These are phyloP conservation scores for Piromyces finnis DNA, from an alignment of 192 early-diverging fungal species.

Conservation along the genomic window DNA sequence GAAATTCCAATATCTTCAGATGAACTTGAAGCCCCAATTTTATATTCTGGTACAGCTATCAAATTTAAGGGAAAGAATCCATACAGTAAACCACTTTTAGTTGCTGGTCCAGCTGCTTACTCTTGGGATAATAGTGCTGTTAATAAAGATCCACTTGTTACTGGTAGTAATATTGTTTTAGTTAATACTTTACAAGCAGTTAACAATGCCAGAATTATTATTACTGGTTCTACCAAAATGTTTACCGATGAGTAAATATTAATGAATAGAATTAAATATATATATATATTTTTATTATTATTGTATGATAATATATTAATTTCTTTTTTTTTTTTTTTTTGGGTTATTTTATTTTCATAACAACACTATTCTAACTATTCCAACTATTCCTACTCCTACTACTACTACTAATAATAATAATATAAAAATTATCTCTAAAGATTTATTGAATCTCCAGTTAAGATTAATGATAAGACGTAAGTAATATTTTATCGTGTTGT, in stretches of 20 bases:
- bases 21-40: constrained; percentile 20
- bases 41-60: constrained; percentile 68
- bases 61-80: constrained; percentile 35
- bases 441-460: not conserved
- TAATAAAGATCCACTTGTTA: constrained; percentile 14
- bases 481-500: not conserved
- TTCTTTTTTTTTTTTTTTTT: too few relatives aligned
- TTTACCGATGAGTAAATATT: constrained; percentile 54
- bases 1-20: constrained; percentile 2
- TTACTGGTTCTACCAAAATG: constrained; percentile 65
- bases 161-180: constrained; percentile 43
- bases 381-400: too few relatives aligned
- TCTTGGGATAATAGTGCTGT: constrained; percentile 29
- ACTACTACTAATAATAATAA: too few relatives aligned
- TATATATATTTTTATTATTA: too few relatives aligned
- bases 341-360: too few relatives aligned
- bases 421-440: not conserved
- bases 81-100: constrained; percentile 42
- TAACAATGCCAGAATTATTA: constrained; percentile 68
- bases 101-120: constrained; percentile 40
- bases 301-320: too few relatives aligned
- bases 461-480: not conserved
- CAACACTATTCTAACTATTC: too few relatives aligned
- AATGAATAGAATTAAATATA: too few relatives aligned
- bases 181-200: constrained; percentile 76